phyloP scores from a whole-genome alignment of 768 basidiomycete genomes.

The Suillus subaureus region DNA sequence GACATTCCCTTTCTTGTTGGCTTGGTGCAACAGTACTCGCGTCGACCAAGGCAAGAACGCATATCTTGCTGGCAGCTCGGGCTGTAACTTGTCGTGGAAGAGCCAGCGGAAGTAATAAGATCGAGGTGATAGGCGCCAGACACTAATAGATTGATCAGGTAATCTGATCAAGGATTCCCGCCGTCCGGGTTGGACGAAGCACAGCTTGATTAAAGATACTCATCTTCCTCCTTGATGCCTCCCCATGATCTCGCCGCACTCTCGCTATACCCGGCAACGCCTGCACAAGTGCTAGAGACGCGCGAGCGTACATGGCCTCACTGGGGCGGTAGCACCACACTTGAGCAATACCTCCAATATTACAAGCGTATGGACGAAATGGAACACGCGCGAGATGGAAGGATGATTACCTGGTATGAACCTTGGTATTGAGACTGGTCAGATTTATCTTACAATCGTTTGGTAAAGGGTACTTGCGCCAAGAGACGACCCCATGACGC shows the following conservation, averaged over 20 bases:
- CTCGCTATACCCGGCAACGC: conserved; percentile 47
- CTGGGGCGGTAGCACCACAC: conserved; percentile 46
- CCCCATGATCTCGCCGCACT: conserved; percentile 11
- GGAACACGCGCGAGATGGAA: no score
- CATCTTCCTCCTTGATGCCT: neutral
- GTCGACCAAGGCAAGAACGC: no score
- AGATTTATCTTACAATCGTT: conserved; percentile 24
- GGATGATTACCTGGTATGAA: conserved; percentile 44
- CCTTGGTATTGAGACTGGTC: no score
- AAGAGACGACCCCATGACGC: conserved; percentile 46
- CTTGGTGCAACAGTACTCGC: no score
- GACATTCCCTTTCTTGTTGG: no score
- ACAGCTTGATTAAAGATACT: neutral
- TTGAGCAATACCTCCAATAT: conserved; percentile 49
- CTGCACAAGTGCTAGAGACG: conserved; percentile 33
- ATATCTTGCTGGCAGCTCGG: no score
- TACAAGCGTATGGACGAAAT: no score
- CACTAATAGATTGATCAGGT: no score
- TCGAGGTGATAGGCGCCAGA: no score
- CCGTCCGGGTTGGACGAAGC: neutral
- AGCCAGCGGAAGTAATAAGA: no score
- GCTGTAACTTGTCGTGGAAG: no score
- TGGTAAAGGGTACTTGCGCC: conserved; percentile 57
- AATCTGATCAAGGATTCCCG: neutral
- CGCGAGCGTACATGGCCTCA: conserved; percentile 39